Conservation (phyloP, 495 filamentous ascomycete species). For the Xylaria intraflava region DNA sequence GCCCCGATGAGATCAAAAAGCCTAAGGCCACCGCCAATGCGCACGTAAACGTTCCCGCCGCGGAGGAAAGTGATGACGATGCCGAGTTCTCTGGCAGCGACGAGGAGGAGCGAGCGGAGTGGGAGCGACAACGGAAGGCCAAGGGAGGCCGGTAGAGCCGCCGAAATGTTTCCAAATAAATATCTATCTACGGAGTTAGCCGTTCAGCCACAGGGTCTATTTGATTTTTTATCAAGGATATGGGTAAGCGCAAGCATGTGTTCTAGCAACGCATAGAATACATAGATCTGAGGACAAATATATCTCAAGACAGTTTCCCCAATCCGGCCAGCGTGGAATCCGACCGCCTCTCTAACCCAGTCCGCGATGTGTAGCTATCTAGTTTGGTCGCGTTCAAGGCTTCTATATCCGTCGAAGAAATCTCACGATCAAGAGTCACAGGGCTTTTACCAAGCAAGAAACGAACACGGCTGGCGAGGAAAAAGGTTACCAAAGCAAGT, state of each 20-base stretch:
- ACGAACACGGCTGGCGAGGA: too few relatives aligned
- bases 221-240: neutral
- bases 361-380: too few relatives aligned
- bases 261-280: constrained; percentile 1
- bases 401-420: too few relatives aligned
- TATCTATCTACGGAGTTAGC: neutral
- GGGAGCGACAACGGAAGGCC: constrained; percentile 38
- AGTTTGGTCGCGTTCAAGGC: too few relatives aligned
- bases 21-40: constrained; percentile 1
- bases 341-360: too few relatives aligned
- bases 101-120: constrained; percentile 47
- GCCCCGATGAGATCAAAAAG: constrained; percentile 22
- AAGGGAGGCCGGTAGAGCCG: constrained; percentile 28
- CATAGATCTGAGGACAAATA: neutral
- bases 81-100: constrained; percentile 49
- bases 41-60: neutral
- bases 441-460: too few relatives aligned
- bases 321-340: neutral
- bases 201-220: neutral
- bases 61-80: constrained; percentile 35
- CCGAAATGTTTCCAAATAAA: neutral
- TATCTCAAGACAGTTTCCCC: neutral
- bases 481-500: too few relatives aligned
- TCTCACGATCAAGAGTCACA: too few relatives aligned
- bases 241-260: neutral